Percentiles rank a stretch among this genome's conserved stretches.
phyloP scores from a whole-genome alignment of 2,329 filamentous ascomycete genomes.

The Cladorrhinum sp. region DNA sequence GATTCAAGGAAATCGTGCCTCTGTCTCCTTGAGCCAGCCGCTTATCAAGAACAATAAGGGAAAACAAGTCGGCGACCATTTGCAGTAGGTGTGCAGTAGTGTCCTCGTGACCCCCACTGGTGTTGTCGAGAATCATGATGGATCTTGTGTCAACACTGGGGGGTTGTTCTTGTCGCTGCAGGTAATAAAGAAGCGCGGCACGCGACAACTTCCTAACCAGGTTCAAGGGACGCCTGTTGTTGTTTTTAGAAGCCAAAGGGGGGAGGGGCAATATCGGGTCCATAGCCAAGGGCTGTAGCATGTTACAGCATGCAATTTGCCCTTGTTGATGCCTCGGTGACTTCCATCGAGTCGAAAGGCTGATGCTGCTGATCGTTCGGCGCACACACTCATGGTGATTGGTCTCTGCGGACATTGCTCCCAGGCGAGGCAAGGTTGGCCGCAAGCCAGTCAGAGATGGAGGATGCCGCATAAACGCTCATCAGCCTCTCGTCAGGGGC shows the following conservation, averaged over 20 bases:
- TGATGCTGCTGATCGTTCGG: not conserved
- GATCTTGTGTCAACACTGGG: not conserved
- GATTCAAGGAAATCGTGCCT: too few relatives aligned
- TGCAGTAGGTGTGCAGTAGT: not conserved
- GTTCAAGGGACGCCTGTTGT: not conserved
- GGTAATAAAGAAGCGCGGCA: conserved; percentile 4
- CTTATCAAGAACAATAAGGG: not conserved
- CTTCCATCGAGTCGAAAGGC: not conserved
- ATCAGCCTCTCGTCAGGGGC: not conserved
- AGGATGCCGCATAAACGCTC: not conserved
- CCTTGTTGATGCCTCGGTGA: not conserved
- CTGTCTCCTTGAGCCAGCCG: too few relatives aligned
- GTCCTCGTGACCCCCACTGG: not conserved
- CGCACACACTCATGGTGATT: not conserved
- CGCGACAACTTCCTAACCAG: conserved; percentile 16
- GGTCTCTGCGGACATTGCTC: not conserved
- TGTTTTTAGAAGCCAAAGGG: conserved; percentile 17
- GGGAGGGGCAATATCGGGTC: conserved; percentile 8
- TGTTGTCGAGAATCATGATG: not conserved
- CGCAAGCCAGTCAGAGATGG: not conserved
- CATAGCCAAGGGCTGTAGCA: not conserved
- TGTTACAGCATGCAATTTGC: not conserved
- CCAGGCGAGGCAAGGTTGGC: not conserved
- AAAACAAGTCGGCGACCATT: conserved; percentile 4
- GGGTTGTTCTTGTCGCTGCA: not conserved